These are phyloP conservation scores for Pseudogymnoascus sp. DNA, from an alignment of 2,329 filamentous ascomycete genomes.

Conservation along the genomic window DNA sequence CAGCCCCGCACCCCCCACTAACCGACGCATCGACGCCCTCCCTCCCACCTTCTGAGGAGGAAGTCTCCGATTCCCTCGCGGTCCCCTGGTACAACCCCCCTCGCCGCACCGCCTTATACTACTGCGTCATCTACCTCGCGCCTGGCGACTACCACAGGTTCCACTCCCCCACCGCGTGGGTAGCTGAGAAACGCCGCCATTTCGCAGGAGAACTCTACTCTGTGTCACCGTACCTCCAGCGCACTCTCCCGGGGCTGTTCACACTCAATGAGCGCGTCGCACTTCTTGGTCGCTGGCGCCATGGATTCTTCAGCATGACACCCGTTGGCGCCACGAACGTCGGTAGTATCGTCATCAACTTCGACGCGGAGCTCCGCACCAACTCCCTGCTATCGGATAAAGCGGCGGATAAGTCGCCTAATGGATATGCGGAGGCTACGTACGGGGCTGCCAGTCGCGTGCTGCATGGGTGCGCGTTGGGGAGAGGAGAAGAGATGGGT, in stretches of 20 bases:
- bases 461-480: conserved; percentile 73
- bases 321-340: conserved; percentile 97
- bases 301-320: conserved; percentile 94
- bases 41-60: conserved; percentile 64
- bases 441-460: conserved; percentile 72
- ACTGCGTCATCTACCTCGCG: conserved; percentile 90
- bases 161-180: conserved; percentile 92
- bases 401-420: conserved; percentile 75
- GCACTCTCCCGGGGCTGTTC: conserved; percentile 86
- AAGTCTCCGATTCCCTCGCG: conserved; percentile 78
- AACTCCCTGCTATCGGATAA: conserved; percentile 92
- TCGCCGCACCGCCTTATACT: conserved; percentile 67
- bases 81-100: conserved; percentile 58
- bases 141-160: conserved; percentile 98
- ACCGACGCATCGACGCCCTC: conserved; percentile 67
- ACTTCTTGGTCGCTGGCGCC: conserved; percentile 86
- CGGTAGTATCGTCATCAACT: conserved; percentile 93
- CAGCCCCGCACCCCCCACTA: conserved; percentile 31
- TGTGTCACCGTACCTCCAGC: conserved; percentile 89
- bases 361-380: conserved; percentile 86
- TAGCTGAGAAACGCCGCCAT: conserved; percentile 88
- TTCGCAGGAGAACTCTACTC: conserved; percentile 95
- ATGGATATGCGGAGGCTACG: conserved; percentile 87
- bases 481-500: conserved; percentile 92
- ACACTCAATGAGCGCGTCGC: conserved; percentile 95